Percentiles rank a stretch among this genome's conserved stretches.
Evolutionary conservation across 2,329 filamentous ascomycete genomes (phyloP).

Genomic region (Colletotrichum somersetense): DNA sequence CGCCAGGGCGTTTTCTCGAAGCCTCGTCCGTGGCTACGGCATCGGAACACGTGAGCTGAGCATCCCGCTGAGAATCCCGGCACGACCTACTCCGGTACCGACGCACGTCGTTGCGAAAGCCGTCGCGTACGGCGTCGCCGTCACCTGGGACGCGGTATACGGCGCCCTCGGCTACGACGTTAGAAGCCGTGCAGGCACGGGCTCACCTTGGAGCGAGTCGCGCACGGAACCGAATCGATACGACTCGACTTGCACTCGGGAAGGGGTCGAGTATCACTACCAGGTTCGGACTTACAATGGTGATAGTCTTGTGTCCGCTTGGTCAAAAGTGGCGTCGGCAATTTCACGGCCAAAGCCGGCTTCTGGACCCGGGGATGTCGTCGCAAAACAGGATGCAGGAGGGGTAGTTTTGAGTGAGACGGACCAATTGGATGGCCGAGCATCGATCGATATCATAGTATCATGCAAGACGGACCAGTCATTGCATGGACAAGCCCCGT

Average conservation of each 20-base stretch:
- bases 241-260: conserved; percentile 24
- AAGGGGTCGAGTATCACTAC: conserved; percentile 32
- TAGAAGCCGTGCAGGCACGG: conserved; percentile 6
- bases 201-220: conserved; percentile 14
- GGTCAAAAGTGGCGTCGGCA: conserved; percentile 19
- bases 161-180: conserved; percentile 44
- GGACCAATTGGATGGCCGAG: not conserved
- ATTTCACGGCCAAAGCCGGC: not conserved
- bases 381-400: conserved; percentile 28
- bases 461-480: not conserved
- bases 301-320: conserved; percentile 27
- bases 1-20: conserved; percentile 54
- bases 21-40: conserved; percentile 46
- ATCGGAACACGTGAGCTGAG: conserved; percentile 44
- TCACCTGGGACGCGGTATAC: conserved; percentile 45
- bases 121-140: conserved; percentile 37
- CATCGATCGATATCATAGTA: conserved; percentile 5
- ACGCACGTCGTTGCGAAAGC: conserved; percentile 35
- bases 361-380: not conserved
- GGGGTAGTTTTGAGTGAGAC: conserved; percentile 1
- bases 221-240: conserved; percentile 7
- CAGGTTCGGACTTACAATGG: conserved; percentile 37
- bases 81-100: conserved; percentile 41
- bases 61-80: conserved; percentile 45
- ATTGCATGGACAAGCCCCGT: not conserved